These are phyloP conservation scores for Cenchrus americanus DNA, from an alignment of 176 grass and related monocot genomes.

Conservation along the genomic window DNA sequence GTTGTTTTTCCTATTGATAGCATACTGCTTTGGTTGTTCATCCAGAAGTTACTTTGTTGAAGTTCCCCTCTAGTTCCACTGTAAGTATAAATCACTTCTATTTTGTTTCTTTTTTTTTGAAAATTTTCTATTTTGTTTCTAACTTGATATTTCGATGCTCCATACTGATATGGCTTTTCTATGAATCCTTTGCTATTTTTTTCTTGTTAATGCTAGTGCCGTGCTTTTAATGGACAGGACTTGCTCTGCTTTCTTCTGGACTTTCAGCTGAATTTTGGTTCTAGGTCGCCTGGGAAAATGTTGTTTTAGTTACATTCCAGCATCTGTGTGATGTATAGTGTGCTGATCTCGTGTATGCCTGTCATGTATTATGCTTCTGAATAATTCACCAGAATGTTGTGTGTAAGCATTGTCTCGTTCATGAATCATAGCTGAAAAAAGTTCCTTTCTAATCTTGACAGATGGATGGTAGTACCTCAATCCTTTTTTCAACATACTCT, in stretches of 20 bases:
- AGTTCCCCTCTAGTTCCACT: neutral
- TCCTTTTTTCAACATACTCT: neutral
- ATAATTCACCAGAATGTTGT: neutral
- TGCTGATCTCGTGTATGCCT: neutral
- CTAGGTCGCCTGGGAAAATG: neutral
- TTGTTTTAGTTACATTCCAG: neutral
- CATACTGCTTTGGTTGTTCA: neutral
- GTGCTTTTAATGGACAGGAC: neutral
- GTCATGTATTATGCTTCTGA: neutral
- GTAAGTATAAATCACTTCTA: conserved; percentile 17
- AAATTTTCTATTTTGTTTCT: neutral
- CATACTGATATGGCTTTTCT: neutral
- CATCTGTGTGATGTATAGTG: conserved; percentile 9
- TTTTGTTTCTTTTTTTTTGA: neutral
- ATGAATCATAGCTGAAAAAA: neutral
- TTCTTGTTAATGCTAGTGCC: neutral
- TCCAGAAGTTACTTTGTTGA: neutral
- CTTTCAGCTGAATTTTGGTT: conserved; percentile 20
- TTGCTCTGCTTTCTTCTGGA: neutral
- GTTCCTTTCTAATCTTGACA: neutral
- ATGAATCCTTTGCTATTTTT: neutral
- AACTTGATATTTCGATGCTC: neutral
- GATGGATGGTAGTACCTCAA: neutral
- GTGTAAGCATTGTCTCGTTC: neutral
- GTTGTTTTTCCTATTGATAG: conserved; percentile 4